These are phyloP conservation scores for Cryptococcus sp. DNA, from an alignment of 1,284 basidiomycete species.

Conservation along the genomic window DNA sequence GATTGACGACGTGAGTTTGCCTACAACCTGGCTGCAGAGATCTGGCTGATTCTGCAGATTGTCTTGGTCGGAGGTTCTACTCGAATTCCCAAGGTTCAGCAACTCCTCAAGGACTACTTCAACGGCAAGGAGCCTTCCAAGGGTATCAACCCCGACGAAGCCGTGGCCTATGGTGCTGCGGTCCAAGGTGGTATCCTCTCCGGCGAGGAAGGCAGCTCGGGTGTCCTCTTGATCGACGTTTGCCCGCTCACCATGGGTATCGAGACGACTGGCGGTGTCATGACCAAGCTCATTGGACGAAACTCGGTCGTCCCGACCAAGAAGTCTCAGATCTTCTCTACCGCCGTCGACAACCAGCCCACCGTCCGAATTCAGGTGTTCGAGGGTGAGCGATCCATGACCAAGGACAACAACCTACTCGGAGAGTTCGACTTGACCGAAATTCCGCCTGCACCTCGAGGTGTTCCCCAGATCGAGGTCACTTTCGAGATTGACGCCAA, in stretches of 20 bases:
- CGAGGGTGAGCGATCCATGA: slow-evolving; percentile 90
- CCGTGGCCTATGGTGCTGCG: slow-evolving; percentile 93
- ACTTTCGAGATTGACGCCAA: slow-evolving; percentile 89
- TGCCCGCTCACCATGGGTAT: slow-evolving; percentile 89
- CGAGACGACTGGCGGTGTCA: slow-evolving; percentile 96
- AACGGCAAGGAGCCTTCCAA: slow-evolving; percentile 95
- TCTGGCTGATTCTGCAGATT: slow-evolving; percentile 26
- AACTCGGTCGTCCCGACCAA: slow-evolving; percentile 98
- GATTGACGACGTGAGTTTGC: slow-evolving; percentile 67
- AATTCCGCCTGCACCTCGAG: slow-evolving; percentile 91
- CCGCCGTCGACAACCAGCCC: slow-evolving; percentile 89
- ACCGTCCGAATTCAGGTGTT: slow-evolving; percentile 82
- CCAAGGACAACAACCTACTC: slow-evolving; percentile 96
- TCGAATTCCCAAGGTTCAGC: slow-evolving; percentile 97
- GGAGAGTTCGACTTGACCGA: slow-evolving; percentile 92
- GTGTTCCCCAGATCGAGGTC: slow-evolving; percentile 92
- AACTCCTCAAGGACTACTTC: slow-evolving; percentile 97
- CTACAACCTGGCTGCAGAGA: neutral
- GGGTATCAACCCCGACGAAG: slow-evolving; percentile 94
- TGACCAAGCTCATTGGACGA: slow-evolving; percentile 85
- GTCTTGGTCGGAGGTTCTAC: slow-evolving; percentile 93
- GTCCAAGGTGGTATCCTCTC: slow-evolving; percentile 96
- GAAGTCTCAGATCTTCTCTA: slow-evolving; percentile 98
- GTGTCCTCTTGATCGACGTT: slow-evolving; percentile 90
- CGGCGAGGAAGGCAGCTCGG: slow-evolving; percentile 66